Evolutionary conservation across 2,329 filamentous ascomycete genomes (phyloP).

Genomic region (Penicillium sp.): DNA sequence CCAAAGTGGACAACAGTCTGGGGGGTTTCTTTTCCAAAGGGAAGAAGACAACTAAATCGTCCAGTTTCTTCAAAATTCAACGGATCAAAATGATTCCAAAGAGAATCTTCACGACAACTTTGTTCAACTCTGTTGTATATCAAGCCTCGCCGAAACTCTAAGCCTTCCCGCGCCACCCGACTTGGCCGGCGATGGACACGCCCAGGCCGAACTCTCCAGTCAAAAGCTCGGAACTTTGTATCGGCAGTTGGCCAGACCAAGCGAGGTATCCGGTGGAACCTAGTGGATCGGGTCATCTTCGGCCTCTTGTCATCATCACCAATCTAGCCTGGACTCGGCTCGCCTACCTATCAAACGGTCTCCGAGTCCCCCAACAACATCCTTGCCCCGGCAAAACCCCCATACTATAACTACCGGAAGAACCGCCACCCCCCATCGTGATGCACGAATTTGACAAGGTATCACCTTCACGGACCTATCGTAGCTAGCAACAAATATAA

Average conservation of each 20-base stretch:
- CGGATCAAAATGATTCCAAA: background rate
- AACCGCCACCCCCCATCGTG: background rate
- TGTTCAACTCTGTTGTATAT: background rate
- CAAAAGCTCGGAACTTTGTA: constrained; percentile 5
- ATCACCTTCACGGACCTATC: constrained; percentile 3
- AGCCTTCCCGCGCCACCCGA: constrained; percentile 13
- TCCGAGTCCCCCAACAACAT: background rate
- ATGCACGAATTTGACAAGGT: background rate
- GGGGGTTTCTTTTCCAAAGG: constrained; percentile 2
- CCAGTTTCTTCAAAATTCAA: background rate
- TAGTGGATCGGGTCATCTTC: constrained; percentile 9
- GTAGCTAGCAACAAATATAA: background rate
- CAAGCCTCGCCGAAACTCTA: background rate
- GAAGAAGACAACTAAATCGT: background rate
- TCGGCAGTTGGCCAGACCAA: constrained; percentile 20
- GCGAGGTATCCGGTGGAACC: constrained; percentile 17
- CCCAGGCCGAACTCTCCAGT: constrained; percentile 8
- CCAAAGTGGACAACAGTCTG: constrained; percentile 3
- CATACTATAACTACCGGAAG: constrained; percentile 10
- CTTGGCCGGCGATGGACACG: constrained; percentile 6
- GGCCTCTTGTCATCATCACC: background rate
- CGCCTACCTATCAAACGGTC: constrained; percentile 1
- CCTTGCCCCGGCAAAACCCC: constrained; percentile 13
- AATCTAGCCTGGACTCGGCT: constrained; percentile 6
- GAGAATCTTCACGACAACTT: background rate